Base-by-base conservation (phyloP, 208 protist genomes). In the Trypanosoma avium region DNA sequence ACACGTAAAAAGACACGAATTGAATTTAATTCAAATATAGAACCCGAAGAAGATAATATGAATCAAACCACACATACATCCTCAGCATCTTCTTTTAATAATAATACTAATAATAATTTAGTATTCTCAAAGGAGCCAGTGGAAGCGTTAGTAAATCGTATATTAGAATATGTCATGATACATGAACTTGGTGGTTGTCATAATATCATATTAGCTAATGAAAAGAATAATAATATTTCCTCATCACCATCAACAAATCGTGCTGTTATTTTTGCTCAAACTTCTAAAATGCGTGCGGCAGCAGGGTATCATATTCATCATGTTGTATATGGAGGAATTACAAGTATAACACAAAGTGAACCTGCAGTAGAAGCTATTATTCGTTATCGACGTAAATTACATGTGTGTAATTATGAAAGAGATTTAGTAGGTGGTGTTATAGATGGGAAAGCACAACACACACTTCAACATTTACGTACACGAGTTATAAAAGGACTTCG, bases 131-230 rank as follows among this genome's bases (percentile, higher is more conserved):
- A 17, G n/a, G 17, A 13, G 12, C 24, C 38, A n/a, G n/a, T n/a
- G n/a, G 60, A 73, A 52, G 13, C 50, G 15, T 64, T 86, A 53
- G 73, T 71, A 12, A 66, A 81, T 59, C 73, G 58, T n/a, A 62
- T 93, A 22, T 35, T 93, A 48, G 75, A 84, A 46, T 88, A 91
- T 61, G 78, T 94, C 9, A 70, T 94, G 71, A 47, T 48, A 27
- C 38, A 55, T 19, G 71, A 81, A 45, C 64, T 84, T 0, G 84
- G 84, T 21, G 88, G 88, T 9, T 65, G 75, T 32, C 82, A 88
- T 60, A 91, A 89, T 65, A 69, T 80, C 0, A 35, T 40, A 13
- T 36, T 56, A 10, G 43, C 22, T 48, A 52, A 30, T 38, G 21
- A 0, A 35, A 36, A 21, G 12, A 24, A 61, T 29, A 36, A 21